Evolutionary conservation across 352 stramenopile species (phyloP), one percentile per base, ranked within the genome.

Genomic region (Globisporangium solare): DNA sequence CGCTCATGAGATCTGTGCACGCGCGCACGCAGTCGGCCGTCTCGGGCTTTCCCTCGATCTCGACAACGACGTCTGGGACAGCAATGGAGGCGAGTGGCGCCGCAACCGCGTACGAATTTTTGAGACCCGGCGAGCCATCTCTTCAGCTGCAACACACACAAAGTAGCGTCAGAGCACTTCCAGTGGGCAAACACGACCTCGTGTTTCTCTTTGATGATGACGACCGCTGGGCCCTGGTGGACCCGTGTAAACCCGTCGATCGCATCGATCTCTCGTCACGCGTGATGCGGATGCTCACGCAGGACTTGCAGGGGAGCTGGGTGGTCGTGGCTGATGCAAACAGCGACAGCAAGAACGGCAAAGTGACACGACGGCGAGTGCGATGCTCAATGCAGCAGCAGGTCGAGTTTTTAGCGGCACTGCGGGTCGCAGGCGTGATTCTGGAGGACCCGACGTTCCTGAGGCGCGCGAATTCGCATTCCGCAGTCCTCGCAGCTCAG

Each of bases 1-100:
- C 70, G 13, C 54, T 73, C 5, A 59, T 63, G 15, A 52, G 54
- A 20, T 83, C 77, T 20, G 62, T 76, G 4, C 64, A 68, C 3
- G 70, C 73, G 47, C 72, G 68, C 14, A 73, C 76, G 35, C 61
- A 66, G 10, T 65, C 68, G 11, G 77, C 77, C 1, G 70, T 61
- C 21, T 70, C 79, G 20, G 79, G 79, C 20, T 87, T 83, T 54
- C 45, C 87, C 6, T 76, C 73, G 1, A 61, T 89, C 37, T 79
- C 72, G 0, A 65, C 79, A n/a, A 73, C 79, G 27, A 65, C 71
- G 15, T 79, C 64, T 13, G 74, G 66, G 0, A 61, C 76, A 12
- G 64, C 41, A 0, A 65, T 70, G 14, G 39, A 74, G 24, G 47
- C 63, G 41, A 58, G 10, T 35, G 27, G 27, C 27, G 27, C 27